These are phyloP conservation scores for Chaetomium strumarium DNA, from an alignment of 2,329 filamentous ascomycete species.

Conservation along the genomic window DNA sequence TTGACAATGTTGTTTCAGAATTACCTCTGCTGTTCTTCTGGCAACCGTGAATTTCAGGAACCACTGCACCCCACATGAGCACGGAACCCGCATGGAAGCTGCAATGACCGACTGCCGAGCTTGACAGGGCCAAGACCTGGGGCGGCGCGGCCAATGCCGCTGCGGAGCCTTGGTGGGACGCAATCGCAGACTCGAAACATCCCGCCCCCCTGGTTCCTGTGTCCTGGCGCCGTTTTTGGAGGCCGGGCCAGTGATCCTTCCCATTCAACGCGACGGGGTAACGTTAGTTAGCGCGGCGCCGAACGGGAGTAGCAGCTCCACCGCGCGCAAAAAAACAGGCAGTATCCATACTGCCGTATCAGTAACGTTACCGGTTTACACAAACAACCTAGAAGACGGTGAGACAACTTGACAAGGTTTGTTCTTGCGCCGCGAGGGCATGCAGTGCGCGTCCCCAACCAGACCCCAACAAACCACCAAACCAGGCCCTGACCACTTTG, in stretches of 20 bases:
- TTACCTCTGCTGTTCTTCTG: no score
- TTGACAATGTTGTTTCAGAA: neutral
- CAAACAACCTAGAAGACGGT: neutral
- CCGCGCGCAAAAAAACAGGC: conserved; percentile 14
- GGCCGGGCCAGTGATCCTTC: neutral
- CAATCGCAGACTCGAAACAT: conserved; percentile 2
- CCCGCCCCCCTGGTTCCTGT: neutral
- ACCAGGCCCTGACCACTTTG: neutral
- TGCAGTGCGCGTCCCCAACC: conserved; percentile 1
- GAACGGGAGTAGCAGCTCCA: conserved; percentile 1
- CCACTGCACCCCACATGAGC: neutral
- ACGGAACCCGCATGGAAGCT: neutral
- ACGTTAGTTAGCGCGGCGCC: neutral
- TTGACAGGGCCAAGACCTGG: conserved; percentile 10
- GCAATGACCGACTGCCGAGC: conserved; percentile 4
- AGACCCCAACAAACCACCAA: neutral
- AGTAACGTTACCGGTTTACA: neutral
- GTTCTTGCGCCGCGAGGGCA: neutral
- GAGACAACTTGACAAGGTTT: neutral
- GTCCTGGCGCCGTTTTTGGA: neutral
- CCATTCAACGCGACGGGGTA: neutral
- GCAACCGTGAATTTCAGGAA: neutral
- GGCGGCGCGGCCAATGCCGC: conserved; percentile 15
- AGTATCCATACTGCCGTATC: neutral
- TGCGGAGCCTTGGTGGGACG: conserved; percentile 8